A percentile compares a stretch with the other conserved stretches of the same genome.
Evolutionary conservation across 306 rosid species (phyloP).

Genomic region (Crotalaria pallida): DNA sequence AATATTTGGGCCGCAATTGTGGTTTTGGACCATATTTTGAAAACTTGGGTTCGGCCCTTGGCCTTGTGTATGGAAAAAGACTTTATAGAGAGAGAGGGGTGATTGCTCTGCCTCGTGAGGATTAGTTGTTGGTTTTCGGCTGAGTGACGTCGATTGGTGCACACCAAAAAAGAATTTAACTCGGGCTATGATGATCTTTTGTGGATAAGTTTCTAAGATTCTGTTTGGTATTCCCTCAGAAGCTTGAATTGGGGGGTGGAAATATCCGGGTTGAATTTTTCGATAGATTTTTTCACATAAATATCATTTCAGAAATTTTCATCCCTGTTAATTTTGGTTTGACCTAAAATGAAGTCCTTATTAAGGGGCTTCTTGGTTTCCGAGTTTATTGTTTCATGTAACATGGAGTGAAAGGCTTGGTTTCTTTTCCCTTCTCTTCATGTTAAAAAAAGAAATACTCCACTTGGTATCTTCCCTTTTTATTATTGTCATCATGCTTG

Average conservation of each 20-base stretch:
- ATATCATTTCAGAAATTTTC: background rate
- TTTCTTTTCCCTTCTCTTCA: background rate
- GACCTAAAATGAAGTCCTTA: background rate
- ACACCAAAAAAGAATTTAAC: background rate
- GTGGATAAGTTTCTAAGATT: background rate
- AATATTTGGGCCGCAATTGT: too few relatives aligned
- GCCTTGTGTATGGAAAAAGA: too few relatives aligned
- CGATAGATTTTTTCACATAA: background rate
- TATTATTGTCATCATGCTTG: background rate
- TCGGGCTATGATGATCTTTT: background rate
- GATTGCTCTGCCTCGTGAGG: too few relatives aligned
- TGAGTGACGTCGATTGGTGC: too few relatives aligned
- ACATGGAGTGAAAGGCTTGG: background rate
- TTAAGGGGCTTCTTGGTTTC: background rate
- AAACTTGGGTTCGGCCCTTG: too few relatives aligned
- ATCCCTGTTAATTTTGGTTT: background rate
- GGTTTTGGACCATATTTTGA: too few relatives aligned
- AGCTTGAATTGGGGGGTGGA: background rate
- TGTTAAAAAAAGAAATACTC: background rate
- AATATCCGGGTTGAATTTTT: conserved; percentile 2
- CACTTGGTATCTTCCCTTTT: background rate
- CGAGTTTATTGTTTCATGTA: background rate
- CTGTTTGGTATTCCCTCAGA: background rate
- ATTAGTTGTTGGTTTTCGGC: too few relatives aligned
- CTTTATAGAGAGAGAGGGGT: too few relatives aligned